Percentiles rank a stretch among this genome's conserved stretches.
Evolutionary conservation across 1,139 yeast genomes (phyloP).

Genomic region (Diutina catenulata): DNA sequence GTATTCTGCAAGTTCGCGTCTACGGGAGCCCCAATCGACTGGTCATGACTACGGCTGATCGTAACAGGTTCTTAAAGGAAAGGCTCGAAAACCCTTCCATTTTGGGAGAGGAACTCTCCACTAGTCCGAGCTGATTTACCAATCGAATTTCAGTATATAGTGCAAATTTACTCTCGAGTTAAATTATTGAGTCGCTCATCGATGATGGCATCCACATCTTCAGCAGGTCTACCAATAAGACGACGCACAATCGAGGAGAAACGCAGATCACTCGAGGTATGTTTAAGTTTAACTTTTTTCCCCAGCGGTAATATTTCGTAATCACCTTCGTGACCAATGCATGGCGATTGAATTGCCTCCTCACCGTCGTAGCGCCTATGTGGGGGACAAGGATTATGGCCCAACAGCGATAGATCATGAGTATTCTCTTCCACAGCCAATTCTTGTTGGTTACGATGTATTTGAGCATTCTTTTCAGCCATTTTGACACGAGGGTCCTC

Average conservation of each 20-base stretch:
- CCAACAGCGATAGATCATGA: constrained; percentile 12
- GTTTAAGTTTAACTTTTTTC: constrained; percentile 37
- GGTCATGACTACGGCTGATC: too few relatives aligned
- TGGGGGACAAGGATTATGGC: constrained; percentile 39
- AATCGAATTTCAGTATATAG: neutral
- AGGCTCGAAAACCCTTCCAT: too few relatives aligned
- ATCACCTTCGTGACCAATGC: constrained; percentile 19
- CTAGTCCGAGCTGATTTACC: too few relatives aligned
- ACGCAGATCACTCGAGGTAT: constrained; percentile 11
- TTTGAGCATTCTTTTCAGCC: constrained; percentile 9
- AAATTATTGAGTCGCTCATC: constrained; percentile 33
- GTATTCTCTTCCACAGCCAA: constrained; percentile 7
- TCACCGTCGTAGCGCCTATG: constrained; percentile 26
- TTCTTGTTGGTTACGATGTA: constrained; percentile 5
- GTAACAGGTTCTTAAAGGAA: too few relatives aligned
- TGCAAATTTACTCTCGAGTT: neutral
- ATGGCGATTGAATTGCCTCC: neutral
- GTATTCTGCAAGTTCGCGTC: neutral
- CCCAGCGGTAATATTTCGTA: constrained; percentile 65
- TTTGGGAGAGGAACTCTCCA: too few relatives aligned
- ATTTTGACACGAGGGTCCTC: constrained; percentile 3
- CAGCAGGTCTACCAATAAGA: constrained; percentile 23
- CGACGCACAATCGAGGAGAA: constrained; percentile 19
- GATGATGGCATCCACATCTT: constrained; percentile 50
- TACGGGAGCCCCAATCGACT: neutral